Base-by-base conservation (phyloP, 2,329 filamentous ascomycete genomes). In the Myriosclerotinia curreyana region DNA sequence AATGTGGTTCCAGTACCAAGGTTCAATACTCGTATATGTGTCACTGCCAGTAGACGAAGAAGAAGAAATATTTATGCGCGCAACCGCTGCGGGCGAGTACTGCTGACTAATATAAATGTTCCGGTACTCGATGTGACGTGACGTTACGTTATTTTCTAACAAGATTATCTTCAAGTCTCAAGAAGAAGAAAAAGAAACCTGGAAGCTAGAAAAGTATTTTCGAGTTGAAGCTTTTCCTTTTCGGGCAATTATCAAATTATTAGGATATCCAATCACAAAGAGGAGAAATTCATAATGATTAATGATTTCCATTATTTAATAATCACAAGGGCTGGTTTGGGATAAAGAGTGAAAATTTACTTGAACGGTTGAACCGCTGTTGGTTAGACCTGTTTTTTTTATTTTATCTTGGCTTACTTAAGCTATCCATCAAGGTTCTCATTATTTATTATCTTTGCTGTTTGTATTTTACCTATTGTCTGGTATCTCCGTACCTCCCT, bases 361-460 rank as follows among this genome's bases (percentile, higher is more conserved):
- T 44, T 56, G 7, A n/a, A n/a, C n/a, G n/a, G n/a, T n/a, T n/a
- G n/a, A n/a, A 1, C 40, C 20, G 1, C 22, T 44, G 9, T 22
- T 5, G 4, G 20, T 56, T 44, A 46, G 54, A 15, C n/a, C n/a
- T n/a, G n/a, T 17, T 2, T 20, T 2, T 17, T 6, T 25, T 56
- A 4, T 12, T n/a, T 56, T 3, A 14, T 44, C 3, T 44, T 25
- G 20, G 28, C 28, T 58, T 58, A 31, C 20, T 20, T 31, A 28
- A 34, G 25, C 28, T 59, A 48, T 31, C 55, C 55, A 48, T 59
- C 55, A 59, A 59, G 55, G 55, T 48, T 59, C 55, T 59, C 55
- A 59, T 38, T 59, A 40, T 36, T 34, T 11, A 11, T n/a, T 7
- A 7, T 44, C 15, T 46, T 20, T 22, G 7, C 11, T 42, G 5